These are phyloP conservation scores for Populus hybrid DNA, from an alignment of 441 rosid genomes.

Conservation along the genomic window DNA sequence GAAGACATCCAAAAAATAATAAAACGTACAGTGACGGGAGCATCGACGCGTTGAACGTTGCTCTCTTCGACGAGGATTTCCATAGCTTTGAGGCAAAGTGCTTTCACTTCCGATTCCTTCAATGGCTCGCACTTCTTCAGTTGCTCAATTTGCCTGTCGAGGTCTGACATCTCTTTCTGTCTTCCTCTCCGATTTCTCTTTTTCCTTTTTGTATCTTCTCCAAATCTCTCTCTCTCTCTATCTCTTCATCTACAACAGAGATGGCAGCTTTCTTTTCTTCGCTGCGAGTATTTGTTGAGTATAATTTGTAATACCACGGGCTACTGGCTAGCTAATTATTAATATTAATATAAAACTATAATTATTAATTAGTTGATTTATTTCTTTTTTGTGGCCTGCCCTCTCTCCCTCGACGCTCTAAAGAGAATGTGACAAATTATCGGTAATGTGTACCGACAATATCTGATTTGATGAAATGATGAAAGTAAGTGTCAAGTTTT, in stretches of 20 bases:
- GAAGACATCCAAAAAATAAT: not conserved
- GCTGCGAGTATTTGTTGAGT: too few species aligned
- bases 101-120: constrained; percentile 89
- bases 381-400: not conserved
- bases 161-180: constrained; percentile 68
- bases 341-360: too few species aligned
- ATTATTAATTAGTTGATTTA: not conserved
- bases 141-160: constrained; percentile 90
- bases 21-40: constrained; percentile 76
- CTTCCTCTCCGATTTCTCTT: not conserved
- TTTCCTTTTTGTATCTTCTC: not conserved
- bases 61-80: constrained; percentile 94
- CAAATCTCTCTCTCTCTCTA: not conserved
- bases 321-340: not conserved
- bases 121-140: constrained; percentile 90
- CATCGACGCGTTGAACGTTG: constrained; percentile 93
- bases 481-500: not conserved
- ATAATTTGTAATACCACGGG: not conserved
- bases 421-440: too few species aligned
- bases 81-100: constrained; percentile 91
- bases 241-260: not conserved
- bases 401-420: not conserved
- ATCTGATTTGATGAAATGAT: not conserved
- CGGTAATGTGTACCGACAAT: not conserved
- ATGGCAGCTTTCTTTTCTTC: too few species aligned